A percentile compares a stretch with the other conserved stretches of the same genome.
Conservation (phyloP, 352 stramenopile species). For the Phytophthora lateralis region DNA sequence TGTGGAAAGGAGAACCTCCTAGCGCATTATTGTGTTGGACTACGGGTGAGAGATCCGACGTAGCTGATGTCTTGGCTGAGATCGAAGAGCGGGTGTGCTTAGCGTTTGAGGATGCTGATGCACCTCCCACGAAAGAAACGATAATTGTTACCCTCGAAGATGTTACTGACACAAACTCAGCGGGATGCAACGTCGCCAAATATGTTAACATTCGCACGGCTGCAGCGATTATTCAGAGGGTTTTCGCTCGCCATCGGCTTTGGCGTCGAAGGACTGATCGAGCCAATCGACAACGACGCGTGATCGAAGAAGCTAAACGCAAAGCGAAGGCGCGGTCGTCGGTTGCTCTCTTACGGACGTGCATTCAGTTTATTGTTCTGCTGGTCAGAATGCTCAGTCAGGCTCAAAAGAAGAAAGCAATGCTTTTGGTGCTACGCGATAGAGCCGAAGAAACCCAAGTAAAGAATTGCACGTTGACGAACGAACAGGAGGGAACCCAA, state of each 20-base stretch:
- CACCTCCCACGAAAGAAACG: not conserved
- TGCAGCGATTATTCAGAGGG: constrained; percentile 45
- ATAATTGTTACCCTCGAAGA: not conserved
- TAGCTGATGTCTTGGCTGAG: constrained; percentile 27
- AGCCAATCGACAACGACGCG: constrained; percentile 13
- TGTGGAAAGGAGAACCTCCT: constrained; percentile 33
- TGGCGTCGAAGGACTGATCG: constrained; percentile 16
- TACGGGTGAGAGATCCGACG: constrained; percentile 16
- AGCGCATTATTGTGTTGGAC: constrained; percentile 33
- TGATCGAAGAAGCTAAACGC: constrained; percentile 20
- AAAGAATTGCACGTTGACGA: not conserved
- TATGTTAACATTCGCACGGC: constrained; percentile 32
- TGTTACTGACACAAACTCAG: not conserved
- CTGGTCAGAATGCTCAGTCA: constrained; percentile 39
- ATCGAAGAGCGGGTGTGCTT: constrained; percentile 36
- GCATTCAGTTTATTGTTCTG: constrained; percentile 42
- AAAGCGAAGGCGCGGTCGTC: constrained; percentile 21
- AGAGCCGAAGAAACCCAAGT: constrained; percentile 41
- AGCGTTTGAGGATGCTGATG: constrained; percentile 42
- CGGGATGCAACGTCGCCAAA: constrained; percentile 1
- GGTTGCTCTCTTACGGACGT: constrained; percentile 30
- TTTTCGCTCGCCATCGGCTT: constrained; percentile 18
- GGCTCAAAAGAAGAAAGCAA: constrained; percentile 43
- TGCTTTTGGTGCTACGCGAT: constrained; percentile 46
- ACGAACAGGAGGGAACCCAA: not conserved